These are phyloP conservation scores for Alternaria hordeiaustralica DNA, from an alignment of 2,329 filamentous ascomycete species.

Conservation along the genomic window DNA sequence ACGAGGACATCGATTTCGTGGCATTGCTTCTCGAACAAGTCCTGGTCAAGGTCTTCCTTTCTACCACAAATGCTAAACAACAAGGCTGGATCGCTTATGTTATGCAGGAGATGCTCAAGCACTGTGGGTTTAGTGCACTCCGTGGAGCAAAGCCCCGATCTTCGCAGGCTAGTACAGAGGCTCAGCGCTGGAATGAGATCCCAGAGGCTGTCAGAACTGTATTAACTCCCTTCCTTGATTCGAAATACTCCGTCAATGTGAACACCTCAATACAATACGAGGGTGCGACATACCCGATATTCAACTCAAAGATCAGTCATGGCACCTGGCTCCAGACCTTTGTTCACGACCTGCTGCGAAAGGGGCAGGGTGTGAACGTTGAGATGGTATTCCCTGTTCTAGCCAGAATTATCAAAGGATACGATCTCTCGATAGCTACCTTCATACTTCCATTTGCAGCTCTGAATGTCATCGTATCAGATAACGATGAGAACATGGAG, in stretches of 20 bases:
- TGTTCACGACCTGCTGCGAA: constrained; percentile 81
- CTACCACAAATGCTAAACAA: constrained; percentile 82
- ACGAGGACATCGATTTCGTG: constrained; percentile 85
- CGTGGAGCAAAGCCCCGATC: constrained; percentile 59
- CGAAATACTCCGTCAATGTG: constrained; percentile 73
- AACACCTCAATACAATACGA: constrained; percentile 38
- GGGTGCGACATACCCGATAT: constrained; percentile 73
- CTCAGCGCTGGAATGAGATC: constrained; percentile 77
- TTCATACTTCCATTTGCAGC: constrained; percentile 90
- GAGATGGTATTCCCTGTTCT: constrained; percentile 81
- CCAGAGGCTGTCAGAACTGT: constrained; percentile 80
- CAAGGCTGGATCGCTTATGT: constrained; percentile 93
- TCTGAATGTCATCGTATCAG: constrained; percentile 80
- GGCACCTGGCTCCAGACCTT: constrained; percentile 81
- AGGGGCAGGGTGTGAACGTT: constrained; percentile 75
- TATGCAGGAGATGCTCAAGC: constrained; percentile 88
- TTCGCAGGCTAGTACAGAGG: constrained; percentile 64
- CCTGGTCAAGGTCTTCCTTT: constrained; percentile 88
- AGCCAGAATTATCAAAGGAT: constrained; percentile 80
- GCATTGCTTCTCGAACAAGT: constrained; percentile 85
- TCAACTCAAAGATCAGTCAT: constrained; percentile 71
- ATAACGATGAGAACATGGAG: constrained; percentile 67
- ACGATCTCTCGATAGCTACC: constrained; percentile 83
- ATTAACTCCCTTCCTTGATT: constrained; percentile 85
- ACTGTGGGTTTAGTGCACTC: constrained; percentile 72